Evolutionary conservation across 2,329 filamentous ascomycete genomes (phyloP).

Genomic region (Passalora sequoiae): DNA sequence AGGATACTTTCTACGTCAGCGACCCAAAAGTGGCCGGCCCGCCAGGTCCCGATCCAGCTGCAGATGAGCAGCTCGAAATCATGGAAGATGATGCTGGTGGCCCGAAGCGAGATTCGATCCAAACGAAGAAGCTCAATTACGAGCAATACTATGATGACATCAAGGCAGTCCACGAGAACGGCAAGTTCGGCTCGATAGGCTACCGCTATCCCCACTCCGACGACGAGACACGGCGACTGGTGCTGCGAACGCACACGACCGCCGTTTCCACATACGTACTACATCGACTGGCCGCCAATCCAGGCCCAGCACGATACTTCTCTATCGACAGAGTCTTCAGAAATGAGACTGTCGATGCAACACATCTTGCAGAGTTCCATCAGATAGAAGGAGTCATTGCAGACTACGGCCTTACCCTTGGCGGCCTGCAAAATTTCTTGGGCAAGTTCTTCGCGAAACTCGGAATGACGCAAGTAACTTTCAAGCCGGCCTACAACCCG

Average conservation of each 20-base stretch:
- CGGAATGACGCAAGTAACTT: constrained; percentile 79
- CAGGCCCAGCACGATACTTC: constrained; percentile 89
- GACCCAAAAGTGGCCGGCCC: constrained; percentile 73
- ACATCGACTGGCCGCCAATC: constrained; percentile 77
- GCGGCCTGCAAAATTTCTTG: constrained; percentile 90
- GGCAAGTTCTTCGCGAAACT: constrained; percentile 95
- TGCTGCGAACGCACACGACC: constrained; percentile 94
- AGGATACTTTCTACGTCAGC: constrained; percentile 98
- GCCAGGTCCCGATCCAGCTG: constrained; percentile 53
- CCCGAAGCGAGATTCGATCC: constrained; percentile 46
- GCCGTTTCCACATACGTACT: constrained; percentile 87
- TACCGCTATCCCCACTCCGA: constrained; percentile 93
- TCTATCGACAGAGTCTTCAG: constrained; percentile 97
- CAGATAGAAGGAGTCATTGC: constrained; percentile 98
- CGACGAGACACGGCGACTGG: constrained; percentile 78
- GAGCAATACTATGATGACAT: constrained; percentile 85
- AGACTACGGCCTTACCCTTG: constrained; percentile 87
- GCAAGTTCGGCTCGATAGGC: constrained; percentile 90
- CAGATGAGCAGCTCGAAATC: constrained; percentile 43
- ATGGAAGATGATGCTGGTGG: constrained; percentile 51
- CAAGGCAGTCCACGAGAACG: constrained; percentile 77
- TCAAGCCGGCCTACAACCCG: constrained; percentile 96
- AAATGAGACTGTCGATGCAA: constrained; percentile 95
- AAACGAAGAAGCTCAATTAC: constrained; percentile 55
- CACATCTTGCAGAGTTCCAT: constrained; percentile 96